These are phyloP conservation scores for Trichosporon ovoides DNA, from an alignment of 1,284 basidiomycete species.

Conservation along the genomic window DNA sequence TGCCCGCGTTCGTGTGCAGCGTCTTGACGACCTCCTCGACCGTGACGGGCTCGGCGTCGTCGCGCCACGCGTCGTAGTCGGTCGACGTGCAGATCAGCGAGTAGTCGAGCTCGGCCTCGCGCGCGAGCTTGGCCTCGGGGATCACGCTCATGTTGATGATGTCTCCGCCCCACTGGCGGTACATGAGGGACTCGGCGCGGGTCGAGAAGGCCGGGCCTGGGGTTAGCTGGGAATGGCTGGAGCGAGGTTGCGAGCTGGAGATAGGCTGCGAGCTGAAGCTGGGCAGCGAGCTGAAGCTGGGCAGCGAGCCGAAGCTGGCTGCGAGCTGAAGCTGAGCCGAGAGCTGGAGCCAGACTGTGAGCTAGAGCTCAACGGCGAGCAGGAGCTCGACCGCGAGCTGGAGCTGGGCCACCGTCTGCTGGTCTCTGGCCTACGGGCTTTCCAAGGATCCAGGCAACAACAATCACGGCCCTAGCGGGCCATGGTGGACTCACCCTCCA, in stretches of 20 bases:
- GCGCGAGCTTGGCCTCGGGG: constrained; percentile 90
- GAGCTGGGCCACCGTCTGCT: no score
- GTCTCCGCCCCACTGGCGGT: constrained; percentile 86
- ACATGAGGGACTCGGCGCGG: constrained; percentile 91
- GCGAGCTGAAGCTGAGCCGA: no score
- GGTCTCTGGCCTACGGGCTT: no score
- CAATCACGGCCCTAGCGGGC: no score
- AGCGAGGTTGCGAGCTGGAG: no score
- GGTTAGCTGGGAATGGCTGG: background rate
- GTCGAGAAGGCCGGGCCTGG: constrained; percentile 58
- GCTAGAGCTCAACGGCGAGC: no score
- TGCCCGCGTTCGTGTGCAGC: constrained; percentile 75
- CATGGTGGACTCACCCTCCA: constrained; percentile 79
- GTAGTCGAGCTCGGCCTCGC: constrained; percentile 90
- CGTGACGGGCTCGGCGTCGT: constrained; percentile 72
- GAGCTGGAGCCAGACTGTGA: no score
- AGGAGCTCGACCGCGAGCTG: no score
- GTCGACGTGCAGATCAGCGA: constrained; percentile 84
- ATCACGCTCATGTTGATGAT: constrained; percentile 92
- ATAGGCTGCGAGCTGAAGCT: no score
- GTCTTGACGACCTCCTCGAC: constrained; percentile 79
- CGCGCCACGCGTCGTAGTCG: constrained; percentile 86
- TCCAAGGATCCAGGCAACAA: no score
- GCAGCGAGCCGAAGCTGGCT: no score
- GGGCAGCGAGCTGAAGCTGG: no score